Evolutionary conservation across 352 stramenopile species (phyloP).

Genomic region (Phytophthora sp.): DNA sequence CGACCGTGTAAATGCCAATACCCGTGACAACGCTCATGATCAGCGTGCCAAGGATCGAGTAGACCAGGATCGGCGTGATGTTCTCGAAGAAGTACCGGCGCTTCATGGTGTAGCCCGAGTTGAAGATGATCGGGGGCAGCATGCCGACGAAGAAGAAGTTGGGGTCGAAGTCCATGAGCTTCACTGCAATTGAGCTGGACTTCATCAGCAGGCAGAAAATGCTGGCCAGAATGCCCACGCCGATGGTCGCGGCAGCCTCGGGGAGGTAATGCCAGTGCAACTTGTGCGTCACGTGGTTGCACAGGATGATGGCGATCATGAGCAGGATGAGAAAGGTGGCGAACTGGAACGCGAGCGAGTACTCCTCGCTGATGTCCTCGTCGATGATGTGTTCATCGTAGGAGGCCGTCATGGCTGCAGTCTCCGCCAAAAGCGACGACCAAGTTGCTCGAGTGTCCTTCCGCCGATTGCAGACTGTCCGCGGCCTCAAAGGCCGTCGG

Average conservation of each 20-base stretch:
- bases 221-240: slow-evolving; percentile 60
- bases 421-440: too few relatives aligned
- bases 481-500: slow-evolving; percentile 5
- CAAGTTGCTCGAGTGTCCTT: too few relatives aligned
- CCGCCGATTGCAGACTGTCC: slow-evolving; percentile 19
- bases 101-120: slow-evolving; percentile 93
- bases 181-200: slow-evolving; percentile 70
- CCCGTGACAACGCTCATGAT: slow-evolving; percentile 90
- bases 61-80: slow-evolving; percentile 90
- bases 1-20: slow-evolving; percentile 74
- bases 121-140: slow-evolving; percentile 95
- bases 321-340: slow-evolving; percentile 74
- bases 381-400: slow-evolving; percentile 15
- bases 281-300: slow-evolving; percentile 81
- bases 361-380: slow-evolving; percentile 74
- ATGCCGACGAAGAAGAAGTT: slow-evolving; percentile 94
- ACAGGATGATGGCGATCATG: slow-evolving; percentile 79
- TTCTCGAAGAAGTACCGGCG: slow-evolving; percentile 93
- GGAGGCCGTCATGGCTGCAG: slow-evolving; percentile 22
- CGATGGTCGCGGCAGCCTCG: slow-evolving; percentile 72
- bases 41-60: slow-evolving; percentile 90
- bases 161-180: slow-evolving; percentile 89
- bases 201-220: slow-evolving; percentile 65
- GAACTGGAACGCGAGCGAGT: slow-evolving; percentile 82
- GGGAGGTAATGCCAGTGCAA: slow-evolving; percentile 79